These are phyloP conservation scores for Penicillium expansum DNA, from an alignment of 2,329 filamentous ascomycete species.

Conservation along the genomic window DNA sequence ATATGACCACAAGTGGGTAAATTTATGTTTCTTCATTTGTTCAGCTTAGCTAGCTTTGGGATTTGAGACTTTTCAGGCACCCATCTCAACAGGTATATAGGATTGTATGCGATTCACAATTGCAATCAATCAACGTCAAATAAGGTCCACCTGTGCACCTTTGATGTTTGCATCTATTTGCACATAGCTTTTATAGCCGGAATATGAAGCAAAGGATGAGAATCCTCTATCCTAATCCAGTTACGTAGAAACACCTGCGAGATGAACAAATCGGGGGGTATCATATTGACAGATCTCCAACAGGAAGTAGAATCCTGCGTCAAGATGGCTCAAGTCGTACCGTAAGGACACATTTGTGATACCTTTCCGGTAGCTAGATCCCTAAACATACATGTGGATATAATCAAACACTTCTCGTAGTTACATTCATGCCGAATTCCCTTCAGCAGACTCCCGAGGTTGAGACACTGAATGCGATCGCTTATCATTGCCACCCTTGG, in stretches of 20 bases:
- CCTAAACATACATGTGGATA: not conserved
- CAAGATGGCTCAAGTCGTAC: not conserved
- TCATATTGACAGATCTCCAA: not conserved
- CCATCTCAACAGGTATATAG: not conserved
- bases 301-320: not conserved
- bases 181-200: too few relatives aligned
- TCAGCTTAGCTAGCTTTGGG: not conserved
- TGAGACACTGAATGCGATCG: not conserved
- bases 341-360: not conserved
- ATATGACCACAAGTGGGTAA: not conserved
- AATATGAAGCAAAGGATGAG: not conserved
- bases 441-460: not conserved
- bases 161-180: not conserved
- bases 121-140: too few relatives aligned
- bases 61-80: not conserved
- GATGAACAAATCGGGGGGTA: not conserved
- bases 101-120: not conserved
- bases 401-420: not conserved
- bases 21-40: not conserved
- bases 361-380: not conserved
- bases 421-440: not conserved
- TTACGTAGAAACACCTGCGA: not conserved
- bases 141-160: not conserved
- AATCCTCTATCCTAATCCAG: too few relatives aligned
- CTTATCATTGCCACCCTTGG: slow-evolving; percentile 19